Conservation (phyloP, 2,329 filamentous ascomycete species). For the Ophiostoma montium region DNA sequence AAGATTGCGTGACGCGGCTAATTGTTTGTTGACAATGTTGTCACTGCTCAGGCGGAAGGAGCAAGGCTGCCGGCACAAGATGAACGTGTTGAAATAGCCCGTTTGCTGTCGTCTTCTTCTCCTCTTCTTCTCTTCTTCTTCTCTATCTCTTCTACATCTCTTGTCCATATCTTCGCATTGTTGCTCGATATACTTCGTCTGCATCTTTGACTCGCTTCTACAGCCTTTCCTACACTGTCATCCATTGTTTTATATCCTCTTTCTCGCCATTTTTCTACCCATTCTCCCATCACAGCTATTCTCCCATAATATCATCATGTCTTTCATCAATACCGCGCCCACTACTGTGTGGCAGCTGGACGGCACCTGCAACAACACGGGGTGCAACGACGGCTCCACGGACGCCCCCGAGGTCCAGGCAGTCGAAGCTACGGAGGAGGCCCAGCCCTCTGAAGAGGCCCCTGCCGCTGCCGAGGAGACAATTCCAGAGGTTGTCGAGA, state of each 20-base stretch:
- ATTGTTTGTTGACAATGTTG: background rate
- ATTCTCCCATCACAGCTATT: background rate
- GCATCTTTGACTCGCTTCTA: background rate
- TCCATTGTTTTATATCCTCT: background rate
- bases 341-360: constrained; percentile 4
- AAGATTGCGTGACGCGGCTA: background rate
- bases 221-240: background rate
- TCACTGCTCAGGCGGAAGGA: background rate
- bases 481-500: no score
- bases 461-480: no score
- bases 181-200: background rate
- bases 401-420: background rate
- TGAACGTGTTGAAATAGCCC: no score
- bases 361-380: constrained; percentile 2
- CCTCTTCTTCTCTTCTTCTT: background rate
- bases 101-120: background rate
- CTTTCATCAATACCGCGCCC: background rate
- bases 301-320: background rate
- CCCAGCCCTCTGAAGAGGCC: no score
- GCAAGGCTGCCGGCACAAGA: no score
- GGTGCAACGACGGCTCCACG: background rate
- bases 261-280: background rate
- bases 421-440: no score
- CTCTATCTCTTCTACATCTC: background rate
- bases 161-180: background rate